Percentiles rank a stretch among this genome's conserved stretches.
Evolutionary conservation across 805 yeast species (phyloP).

Genomic region (Candida tallmaniae): DNA sequence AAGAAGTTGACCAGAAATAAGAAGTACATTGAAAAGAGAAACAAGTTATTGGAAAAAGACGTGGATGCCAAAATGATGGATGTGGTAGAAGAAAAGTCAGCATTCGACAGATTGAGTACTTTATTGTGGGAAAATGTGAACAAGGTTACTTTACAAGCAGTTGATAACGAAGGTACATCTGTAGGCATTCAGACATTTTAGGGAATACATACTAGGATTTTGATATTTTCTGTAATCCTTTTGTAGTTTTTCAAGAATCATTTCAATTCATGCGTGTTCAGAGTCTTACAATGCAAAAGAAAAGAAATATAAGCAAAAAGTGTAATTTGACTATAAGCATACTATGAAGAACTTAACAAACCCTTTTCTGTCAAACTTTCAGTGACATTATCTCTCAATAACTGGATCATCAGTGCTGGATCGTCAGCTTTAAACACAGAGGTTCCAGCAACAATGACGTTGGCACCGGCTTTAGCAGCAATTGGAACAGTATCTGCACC

Average conservation of each 20-base stretch:
- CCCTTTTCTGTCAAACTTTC: conserved; percentile 45
- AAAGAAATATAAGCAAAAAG: too few relatives aligned
- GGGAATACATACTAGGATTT: conserved; percentile 1
- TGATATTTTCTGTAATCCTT: too few relatives aligned
- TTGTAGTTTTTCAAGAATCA: too few relatives aligned
- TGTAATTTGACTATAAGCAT: too few relatives aligned
- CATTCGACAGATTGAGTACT: conserved; percentile 47
- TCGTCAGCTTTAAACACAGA: conserved; percentile 82
- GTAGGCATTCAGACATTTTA: conserved; percentile 68
- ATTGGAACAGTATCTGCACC: conserved; percentile 78
- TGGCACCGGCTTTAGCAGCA: conserved; percentile 97
- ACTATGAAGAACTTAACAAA: too few relatives aligned
- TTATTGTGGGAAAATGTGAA: conserved; percentile 73
- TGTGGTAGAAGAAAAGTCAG: conserved; percentile 26
- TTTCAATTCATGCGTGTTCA: too few relatives aligned
- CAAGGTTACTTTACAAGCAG: conserved; percentile 40
- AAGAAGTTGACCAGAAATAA: conserved; percentile 76
- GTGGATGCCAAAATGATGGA: conserved; percentile 49
- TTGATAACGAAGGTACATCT: conserved; percentile 77
- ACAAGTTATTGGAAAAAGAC: conserved; percentile 43
- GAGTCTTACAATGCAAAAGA: too few relatives aligned
- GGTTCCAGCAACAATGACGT: conserved; percentile 97
- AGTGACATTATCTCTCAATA: conserved; percentile 61
- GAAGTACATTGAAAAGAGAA: conserved; percentile 62
- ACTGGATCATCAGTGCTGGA: conserved; percentile 70